phyloP scores from a whole-genome alignment of 495 filamentous ascomycete genomes.

The Pseudomonodictys pantanalensis region DNA sequence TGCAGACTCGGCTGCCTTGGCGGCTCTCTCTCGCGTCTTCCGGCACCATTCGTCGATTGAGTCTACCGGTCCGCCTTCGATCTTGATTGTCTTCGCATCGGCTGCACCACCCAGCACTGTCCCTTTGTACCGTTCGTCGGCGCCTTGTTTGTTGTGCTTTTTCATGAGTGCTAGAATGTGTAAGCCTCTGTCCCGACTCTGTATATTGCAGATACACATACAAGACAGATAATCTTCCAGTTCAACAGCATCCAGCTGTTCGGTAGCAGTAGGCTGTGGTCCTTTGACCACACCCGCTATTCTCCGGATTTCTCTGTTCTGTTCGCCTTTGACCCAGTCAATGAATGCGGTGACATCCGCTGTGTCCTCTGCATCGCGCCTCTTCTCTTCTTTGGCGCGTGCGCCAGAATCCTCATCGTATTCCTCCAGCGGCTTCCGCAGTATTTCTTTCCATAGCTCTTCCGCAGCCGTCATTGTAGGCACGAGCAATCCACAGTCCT shows the following conservation, averaged over 20 bases:
- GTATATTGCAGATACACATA: conserved; percentile 33
- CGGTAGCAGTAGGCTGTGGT: conserved; percentile 40
- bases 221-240: conserved; percentile 72
- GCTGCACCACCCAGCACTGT: conserved; percentile 70
- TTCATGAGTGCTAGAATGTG: conserved; percentile 58
- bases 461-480: conserved; percentile 59
- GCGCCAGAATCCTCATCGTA: conserved; percentile 28
- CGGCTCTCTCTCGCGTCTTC: conserved; percentile 17
- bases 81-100: conserved; percentile 62
- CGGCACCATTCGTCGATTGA: conserved; percentile 64
- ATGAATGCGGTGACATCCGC: conserved; percentile 70
- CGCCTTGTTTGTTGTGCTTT: conserved; percentile 78
- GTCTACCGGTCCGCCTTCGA: conserved; percentile 68
- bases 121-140: conserved; percentile 75
- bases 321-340: conserved; percentile 65
- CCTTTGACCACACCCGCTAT: conserved; percentile 53
- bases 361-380: conserved; percentile 63
- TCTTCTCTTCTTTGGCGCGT: conserved; percentile 34
- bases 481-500: conserved; percentile 67
- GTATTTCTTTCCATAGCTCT: conserved; percentile 50
- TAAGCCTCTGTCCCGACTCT: conserved; percentile 2
- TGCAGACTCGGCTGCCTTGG: conserved; percentile 6
- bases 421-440: conserved; percentile 38
- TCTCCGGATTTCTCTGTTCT: conserved; percentile 69
- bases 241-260: conserved; percentile 48